Evolutionary conservation across 768 basidiomycete species (phyloP).

Genomic region (Fomitopsis serialis): DNA sequence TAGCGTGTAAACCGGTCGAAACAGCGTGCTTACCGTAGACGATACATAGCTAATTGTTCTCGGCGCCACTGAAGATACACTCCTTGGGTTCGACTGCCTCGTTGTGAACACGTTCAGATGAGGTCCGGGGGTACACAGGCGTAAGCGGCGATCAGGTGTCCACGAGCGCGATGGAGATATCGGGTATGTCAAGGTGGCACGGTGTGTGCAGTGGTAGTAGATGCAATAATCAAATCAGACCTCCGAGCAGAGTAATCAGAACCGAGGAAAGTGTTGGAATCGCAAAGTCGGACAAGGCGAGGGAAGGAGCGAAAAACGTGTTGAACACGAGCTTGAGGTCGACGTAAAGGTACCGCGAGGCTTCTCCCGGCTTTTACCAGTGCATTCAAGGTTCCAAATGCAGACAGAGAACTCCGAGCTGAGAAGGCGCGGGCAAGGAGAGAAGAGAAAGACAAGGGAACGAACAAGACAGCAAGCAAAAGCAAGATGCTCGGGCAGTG

Average conservation of each 20-base stretch:
- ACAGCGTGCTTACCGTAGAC: slow-evolving; percentile 63
- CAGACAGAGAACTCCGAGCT: background rate
- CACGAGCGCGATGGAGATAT: background rate
- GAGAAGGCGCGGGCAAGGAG: background rate
- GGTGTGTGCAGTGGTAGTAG: background rate
- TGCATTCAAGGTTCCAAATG: slow-evolving; percentile 8
- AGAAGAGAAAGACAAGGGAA: background rate
- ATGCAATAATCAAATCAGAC: slow-evolving; percentile 1
- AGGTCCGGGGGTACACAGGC: slow-evolving; percentile 11
- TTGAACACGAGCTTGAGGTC: slow-evolving; percentile 58
- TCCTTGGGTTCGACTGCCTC: slow-evolving; percentile 34
- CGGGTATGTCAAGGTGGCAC: background rate
- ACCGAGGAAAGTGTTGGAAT: slow-evolving; percentile 11
- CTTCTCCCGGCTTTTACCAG: slow-evolving; percentile 8
- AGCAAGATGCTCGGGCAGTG: background rate
- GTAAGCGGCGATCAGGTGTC: slow-evolving; percentile 1
- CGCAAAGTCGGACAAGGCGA: slow-evolving; percentile 20
- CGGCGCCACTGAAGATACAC: background rate
- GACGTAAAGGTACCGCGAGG: slow-evolving; percentile 13
- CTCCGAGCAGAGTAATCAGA: slow-evolving; percentile 6
- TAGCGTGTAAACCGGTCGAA: slow-evolving; percentile 21
- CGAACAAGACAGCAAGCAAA: background rate
- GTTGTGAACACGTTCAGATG: slow-evolving; percentile 64
- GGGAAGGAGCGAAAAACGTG: slow-evolving; percentile 60
- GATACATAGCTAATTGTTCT: slow-evolving; percentile 49